These are phyloP conservation scores for Carex scoparia DNA, from an alignment of 176 grass and related monocot genomes.

Conservation along the genomic window DNA sequence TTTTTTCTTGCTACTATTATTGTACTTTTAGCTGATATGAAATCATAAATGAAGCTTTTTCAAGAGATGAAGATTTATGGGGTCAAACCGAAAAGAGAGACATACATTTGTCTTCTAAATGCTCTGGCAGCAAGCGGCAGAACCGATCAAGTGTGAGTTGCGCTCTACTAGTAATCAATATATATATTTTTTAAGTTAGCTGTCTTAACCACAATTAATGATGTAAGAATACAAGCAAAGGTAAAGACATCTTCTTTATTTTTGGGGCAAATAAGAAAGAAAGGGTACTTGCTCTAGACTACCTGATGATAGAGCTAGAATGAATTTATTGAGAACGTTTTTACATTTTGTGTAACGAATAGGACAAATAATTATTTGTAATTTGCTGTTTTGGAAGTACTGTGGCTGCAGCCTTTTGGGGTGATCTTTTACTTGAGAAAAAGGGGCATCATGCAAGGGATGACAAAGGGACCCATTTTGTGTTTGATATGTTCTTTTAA, in stretches of 20 bases:
- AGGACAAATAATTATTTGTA: not conserved
- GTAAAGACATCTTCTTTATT: not conserved
- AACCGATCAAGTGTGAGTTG: constrained; percentile 84
- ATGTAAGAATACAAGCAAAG: not conserved
- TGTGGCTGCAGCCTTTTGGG: not conserved
- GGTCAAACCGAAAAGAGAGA: constrained; percentile 89
- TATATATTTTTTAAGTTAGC: not conserved
- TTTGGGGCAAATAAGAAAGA: not conserved
- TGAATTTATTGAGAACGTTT: not conserved
- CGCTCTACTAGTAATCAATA: not conserved
- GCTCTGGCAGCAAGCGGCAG: constrained; percentile 70
- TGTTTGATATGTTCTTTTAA: not conserved
- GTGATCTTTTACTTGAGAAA: not conserved
- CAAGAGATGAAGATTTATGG: constrained; percentile 92
- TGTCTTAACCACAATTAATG: constrained; percentile 2
- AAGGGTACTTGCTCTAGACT: not conserved
- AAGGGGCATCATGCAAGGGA: not conserved
- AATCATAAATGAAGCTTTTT: constrained; percentile 68
- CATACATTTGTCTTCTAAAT: constrained; percentile 91
- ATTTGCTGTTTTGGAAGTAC: not conserved
- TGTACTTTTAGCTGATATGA: constrained; percentile 9
- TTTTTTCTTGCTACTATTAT: not conserved
- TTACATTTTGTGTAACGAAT: not conserved
- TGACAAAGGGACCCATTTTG: not conserved
- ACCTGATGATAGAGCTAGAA: not conserved